These are phyloP conservation scores for Mycena crocata DNA, from an alignment of 768 basidiomycete genomes.

Conservation along the genomic window DNA sequence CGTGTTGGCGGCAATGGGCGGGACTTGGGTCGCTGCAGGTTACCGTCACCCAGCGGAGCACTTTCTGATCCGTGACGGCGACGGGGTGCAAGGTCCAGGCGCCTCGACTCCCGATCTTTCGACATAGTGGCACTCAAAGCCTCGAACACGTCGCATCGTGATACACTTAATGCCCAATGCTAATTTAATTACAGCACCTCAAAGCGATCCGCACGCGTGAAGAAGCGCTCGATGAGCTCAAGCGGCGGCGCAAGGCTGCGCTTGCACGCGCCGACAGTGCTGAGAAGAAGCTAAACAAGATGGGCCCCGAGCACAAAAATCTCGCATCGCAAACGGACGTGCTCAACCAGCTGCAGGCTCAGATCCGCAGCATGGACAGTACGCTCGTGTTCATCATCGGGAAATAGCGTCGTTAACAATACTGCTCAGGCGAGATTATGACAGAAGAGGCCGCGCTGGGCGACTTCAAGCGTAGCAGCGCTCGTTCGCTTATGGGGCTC, in stretches of 20 bases:
- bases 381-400: not conserved
- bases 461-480: constrained; percentile 83
- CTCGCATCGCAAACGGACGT: constrained; percentile 77
- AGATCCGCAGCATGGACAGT: constrained; percentile 82
- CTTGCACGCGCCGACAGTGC: constrained; percentile 81
- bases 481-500: constrained; percentile 78
- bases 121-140: not conserved
- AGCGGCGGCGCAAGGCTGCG: constrained; percentile 74
- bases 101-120: too few relatives aligned
- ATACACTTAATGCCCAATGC: not conserved
- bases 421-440: constrained; percentile 69
- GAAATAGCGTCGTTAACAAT: not conserved
- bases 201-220: constrained; percentile 88
- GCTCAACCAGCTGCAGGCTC: constrained; percentile 76
- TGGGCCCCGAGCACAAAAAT: constrained; percentile 92
- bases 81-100: too few relatives aligned
- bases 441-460: constrained; percentile 82
- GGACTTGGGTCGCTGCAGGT: too few relatives aligned
- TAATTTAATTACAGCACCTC: constrained; percentile 55
- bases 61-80: too few relatives aligned
- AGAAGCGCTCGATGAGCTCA: constrained; percentile 83
- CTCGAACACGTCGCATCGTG: not conserved
- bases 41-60: too few relatives aligned
- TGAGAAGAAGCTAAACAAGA: constrained; percentile 90
- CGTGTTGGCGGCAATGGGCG: too few relatives aligned